Base-by-base conservation (phyloP, 169 alveolate genomes). In the Nephromyces sp. region DNA sequence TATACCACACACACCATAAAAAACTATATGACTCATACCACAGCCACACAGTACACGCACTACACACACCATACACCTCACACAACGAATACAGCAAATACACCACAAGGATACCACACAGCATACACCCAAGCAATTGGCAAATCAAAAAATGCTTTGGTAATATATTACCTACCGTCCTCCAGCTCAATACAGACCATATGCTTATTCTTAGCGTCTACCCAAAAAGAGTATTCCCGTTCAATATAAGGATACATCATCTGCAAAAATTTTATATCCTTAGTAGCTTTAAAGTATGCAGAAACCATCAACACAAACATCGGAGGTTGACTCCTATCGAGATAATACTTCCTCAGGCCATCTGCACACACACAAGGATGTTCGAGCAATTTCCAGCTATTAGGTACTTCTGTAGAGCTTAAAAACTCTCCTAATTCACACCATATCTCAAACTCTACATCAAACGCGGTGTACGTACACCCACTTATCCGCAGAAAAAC, bases 301-400 rank as follows among this genome's bases (percentile, higher is more conserved):
- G 73, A n/a, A 0, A 76, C 67, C 65, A 80, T 74, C 66, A 65
- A 33, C n/a, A 77, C 32, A 32, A 75, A 22, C 24, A 80, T 69
- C 5, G 79, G 78, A 31, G 86, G 86, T 67, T 80, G 74, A 52
- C 78, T 68, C 24, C 86, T 52, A 2, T 70, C 75, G 35, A 64
- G 63, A 62, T 75, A 80, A 72, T 80, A 75, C 22, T 70, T 32
- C 51, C 83, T 72, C 5, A 68, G 74, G 3, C 83, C 86, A 67
- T 80, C 78, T 72, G 64, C 5, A 6, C 24, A 43, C 15, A 43
- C 25, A 15, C 57, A 43, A 43, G 25, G n/a, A 8, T 15, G 15
- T 15, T 43, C n/a, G n/a, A 15, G 15, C 15, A 43, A n/a, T 43
- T 15, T 43, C 25, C 57, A 43, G n/a, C 57, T 15, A n/a, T n/a